A percentile compares a stretch with the other conserved stretches of the same genome.
These are phyloP conservation scores for Phyllosticta capitalensis DNA, from an alignment of 2,329 filamentous ascomycete genomes.

Conservation along the genomic window DNA sequence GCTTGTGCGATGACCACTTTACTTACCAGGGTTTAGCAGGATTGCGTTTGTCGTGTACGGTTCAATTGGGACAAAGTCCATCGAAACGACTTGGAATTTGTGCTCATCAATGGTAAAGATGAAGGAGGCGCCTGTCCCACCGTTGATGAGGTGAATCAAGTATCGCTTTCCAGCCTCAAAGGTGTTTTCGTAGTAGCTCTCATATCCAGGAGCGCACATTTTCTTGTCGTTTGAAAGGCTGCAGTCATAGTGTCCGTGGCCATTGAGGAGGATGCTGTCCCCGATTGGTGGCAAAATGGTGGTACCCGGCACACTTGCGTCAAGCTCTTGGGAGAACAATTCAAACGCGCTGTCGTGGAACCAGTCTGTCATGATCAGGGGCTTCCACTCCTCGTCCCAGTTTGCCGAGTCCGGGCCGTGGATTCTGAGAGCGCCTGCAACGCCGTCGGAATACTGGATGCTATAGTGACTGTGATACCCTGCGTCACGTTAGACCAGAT, in stretches of 20 bases:
- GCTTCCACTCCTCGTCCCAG: conserved; percentile 49
- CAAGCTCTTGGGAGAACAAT: conserved; percentile 5
- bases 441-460: conserved; percentile 35
- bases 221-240: background rate
- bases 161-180: conserved; percentile 31
- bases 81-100: conserved; percentile 26
- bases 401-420: conserved; percentile 35
- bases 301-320: background rate
- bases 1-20: background rate
- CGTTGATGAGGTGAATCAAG: conserved; percentile 35
- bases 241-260: conserved; percentile 6
- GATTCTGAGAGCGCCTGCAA: conserved; percentile 30
- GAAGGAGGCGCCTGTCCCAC: conserved; percentile 27
- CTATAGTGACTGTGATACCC: conserved; percentile 34
- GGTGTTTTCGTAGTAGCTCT: conserved; percentile 1
- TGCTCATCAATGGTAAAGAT: conserved; percentile 32
- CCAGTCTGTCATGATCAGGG: conserved; percentile 54
- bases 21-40: conserved; percentile 12
- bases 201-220: conserved; percentile 3
- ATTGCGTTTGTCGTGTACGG: conserved; percentile 25
- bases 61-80: conserved; percentile 28
- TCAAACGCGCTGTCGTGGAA: conserved; percentile 32
- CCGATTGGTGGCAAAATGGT: background rate
- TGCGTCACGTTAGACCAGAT: background rate
- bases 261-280: conserved; percentile 8